Evolutionary conservation across 169 alveolate genomes (phyloP).

Genomic region (Plasmodium gaboni): DNA sequence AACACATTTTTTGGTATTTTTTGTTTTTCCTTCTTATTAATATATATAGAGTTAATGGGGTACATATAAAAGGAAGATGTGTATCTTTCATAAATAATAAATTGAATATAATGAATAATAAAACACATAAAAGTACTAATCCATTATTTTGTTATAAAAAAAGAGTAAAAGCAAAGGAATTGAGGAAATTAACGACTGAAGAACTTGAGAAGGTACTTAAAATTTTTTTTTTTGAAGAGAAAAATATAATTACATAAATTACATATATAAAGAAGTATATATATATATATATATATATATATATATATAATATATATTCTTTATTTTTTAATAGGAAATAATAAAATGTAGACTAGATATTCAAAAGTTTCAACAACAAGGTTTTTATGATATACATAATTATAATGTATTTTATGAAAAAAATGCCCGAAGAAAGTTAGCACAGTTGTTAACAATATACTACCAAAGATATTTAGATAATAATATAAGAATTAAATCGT

Average conservation of each 20-base stretch:
- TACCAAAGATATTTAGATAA: slow-evolving; percentile 73
- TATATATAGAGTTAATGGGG: slow-evolving; percentile 45
- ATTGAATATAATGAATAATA: not conserved
- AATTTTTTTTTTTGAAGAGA: not conserved
- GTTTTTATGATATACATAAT: slow-evolving; percentile 73
- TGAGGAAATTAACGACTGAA: slow-evolving; percentile 65
- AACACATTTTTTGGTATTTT: slow-evolving; percentile 20
- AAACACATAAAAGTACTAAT: not conserved
- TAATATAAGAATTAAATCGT: slow-evolving; percentile 48
- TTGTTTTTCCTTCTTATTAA: slow-evolving; percentile 28
- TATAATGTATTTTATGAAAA: slow-evolving; percentile 59
- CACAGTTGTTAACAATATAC: slow-evolving; percentile 70
- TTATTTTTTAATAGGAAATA: slow-evolving; percentile 30
- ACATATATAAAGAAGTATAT: not conserved
- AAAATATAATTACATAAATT: not conserved
- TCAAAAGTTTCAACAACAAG: slow-evolving; percentile 72
- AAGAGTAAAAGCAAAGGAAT: slow-evolving; percentile 64
- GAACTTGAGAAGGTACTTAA: slow-evolving; percentile 64
- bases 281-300: slow-evolving; percentile 2
- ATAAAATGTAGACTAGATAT: slow-evolving; percentile 68
- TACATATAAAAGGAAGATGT: slow-evolving; percentile 28
- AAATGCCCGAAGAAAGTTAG: slow-evolving; percentile 64
- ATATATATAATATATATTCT: not conserved
- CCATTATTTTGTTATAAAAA: slow-evolving; percentile 54
- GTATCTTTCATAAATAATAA: slow-evolving; percentile 27